A percentile compares a stretch with the other conserved stretches of the same genome.
These are phyloP conservation scores for Musa balbisiana DNA, from an alignment of 202 grass and related monocot genomes.

Conservation along the genomic window DNA sequence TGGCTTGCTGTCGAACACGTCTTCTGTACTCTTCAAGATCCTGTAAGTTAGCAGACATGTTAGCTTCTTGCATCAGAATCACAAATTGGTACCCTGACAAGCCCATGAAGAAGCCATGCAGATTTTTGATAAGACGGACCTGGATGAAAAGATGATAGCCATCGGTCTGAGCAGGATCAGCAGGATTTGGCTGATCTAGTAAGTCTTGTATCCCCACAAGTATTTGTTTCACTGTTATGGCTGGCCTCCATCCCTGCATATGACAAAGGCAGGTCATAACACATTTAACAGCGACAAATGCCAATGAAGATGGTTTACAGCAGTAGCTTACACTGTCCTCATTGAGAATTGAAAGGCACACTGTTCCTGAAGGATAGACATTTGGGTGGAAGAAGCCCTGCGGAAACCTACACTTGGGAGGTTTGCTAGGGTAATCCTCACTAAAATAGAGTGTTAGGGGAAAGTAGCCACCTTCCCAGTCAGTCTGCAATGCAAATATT, in stretches of 20 bases:
- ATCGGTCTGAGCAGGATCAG: background rate
- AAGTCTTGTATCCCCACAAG: constrained; percentile 14
- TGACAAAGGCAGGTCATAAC: background rate
- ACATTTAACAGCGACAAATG: background rate
- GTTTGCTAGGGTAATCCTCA: constrained; percentile 2
- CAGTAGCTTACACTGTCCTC: constrained; percentile 3
- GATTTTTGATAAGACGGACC: background rate
- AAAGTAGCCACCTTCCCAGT: constrained; percentile 1
- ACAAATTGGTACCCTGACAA: background rate
- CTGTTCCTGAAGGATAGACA: constrained; percentile 15
- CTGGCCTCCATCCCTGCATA: constrained; percentile 16
- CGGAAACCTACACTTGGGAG: constrained; percentile 11
- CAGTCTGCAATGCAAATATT: background rate
- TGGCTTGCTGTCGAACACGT: constrained; percentile 13
- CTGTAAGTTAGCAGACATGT: background rate
- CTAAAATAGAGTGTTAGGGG: background rate
- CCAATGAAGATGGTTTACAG: background rate
- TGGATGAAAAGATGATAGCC: background rate
- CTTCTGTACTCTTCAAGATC: constrained; percentile 7
- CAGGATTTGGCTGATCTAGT: constrained; percentile 10
- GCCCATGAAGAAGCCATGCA: background rate
- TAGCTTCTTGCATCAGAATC: background rate
- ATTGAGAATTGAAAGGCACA: constrained; percentile 15
- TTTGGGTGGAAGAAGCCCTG: constrained; percentile 17
- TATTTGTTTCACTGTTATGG: constrained; percentile 16